phyloP scores from a whole-genome alignment of 1,139 yeast genomes.

The Candida pseudoviswanathii region DNA sequence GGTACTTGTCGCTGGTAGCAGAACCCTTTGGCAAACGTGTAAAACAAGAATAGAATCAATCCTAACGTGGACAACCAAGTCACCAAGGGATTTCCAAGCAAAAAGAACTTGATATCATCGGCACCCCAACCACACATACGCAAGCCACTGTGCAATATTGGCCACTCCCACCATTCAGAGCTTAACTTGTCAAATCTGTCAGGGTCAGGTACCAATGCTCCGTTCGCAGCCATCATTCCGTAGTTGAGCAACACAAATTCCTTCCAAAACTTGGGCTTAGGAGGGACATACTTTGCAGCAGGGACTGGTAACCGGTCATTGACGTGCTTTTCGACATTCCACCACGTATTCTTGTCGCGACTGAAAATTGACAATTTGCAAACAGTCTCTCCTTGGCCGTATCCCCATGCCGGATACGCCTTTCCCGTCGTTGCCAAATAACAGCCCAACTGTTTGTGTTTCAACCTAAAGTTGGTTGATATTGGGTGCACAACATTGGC shows the following conservation, averaged over 20 bases:
- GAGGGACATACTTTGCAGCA: conserved; percentile 51
- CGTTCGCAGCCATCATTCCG: conserved; percentile 80
- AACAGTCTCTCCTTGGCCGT: conserved; percentile 76
- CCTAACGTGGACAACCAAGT: conserved; percentile 57
- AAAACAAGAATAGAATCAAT: conserved; percentile 23
- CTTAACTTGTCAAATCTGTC: conserved; percentile 67
- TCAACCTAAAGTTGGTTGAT: conserved; percentile 67
- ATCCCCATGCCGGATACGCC: conserved; percentile 80
- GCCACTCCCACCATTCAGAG: conserved; percentile 86
- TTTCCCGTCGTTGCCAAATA: conserved; percentile 74
- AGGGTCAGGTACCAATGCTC: conserved; percentile 72
- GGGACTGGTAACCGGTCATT: conserved; percentile 47
- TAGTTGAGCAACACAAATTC: conserved; percentile 70
- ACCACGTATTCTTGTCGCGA: conserved; percentile 72
- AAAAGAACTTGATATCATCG: conserved; percentile 52
- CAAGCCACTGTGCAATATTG: conserved; percentile 59
- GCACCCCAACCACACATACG: conserved; percentile 71
- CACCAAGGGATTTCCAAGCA: conserved; percentile 68
- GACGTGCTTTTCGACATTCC: conserved; percentile 75
- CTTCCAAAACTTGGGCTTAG: conserved; percentile 68
- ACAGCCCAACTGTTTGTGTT: conserved; percentile 65
- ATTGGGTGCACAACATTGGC: conserved; percentile 58
- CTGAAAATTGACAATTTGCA: conserved; percentile 55
- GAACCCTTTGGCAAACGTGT: conserved; percentile 22
- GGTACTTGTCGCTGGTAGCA: conserved; percentile 43